phyloP scores from a whole-genome alignment of 2,329 filamentous ascomycete genomes.

The Sclerotinia borealis region DNA sequence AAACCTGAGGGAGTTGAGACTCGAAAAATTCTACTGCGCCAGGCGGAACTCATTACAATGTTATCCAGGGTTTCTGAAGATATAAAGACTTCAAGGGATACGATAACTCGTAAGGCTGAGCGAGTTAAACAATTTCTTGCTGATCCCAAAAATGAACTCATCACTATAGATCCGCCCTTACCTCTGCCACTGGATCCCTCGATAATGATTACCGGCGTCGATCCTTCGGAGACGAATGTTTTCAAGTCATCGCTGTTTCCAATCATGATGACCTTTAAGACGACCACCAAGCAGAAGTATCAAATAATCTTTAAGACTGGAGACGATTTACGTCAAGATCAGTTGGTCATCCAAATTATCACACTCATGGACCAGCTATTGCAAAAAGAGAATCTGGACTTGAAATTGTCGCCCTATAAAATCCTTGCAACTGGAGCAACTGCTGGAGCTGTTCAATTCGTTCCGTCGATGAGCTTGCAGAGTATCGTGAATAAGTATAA shows the following conservation, averaged over 20 bases:
- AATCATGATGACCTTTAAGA: conserved; percentile 86
- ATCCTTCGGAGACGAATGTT: conserved; percentile 78
- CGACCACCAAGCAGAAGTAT: conserved; percentile 69
- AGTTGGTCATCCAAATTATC: conserved; percentile 95
- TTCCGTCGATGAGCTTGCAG: conserved; percentile 79
- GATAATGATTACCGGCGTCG: conserved; percentile 70
- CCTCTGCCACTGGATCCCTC: conserved; percentile 84
- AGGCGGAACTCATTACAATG: conserved; percentile 83
- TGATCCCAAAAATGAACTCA: conserved; percentile 85
- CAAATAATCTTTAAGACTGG: conserved; percentile 96
- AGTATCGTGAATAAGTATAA: conserved; percentile 80
- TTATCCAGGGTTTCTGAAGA: conserved; percentile 86
- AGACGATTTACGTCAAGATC: conserved; percentile 92
- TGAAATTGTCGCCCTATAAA: conserved; percentile 92
- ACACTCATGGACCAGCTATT: conserved; percentile 95
- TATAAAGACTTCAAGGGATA: conserved; percentile 66
- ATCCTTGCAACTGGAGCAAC: conserved; percentile 88
- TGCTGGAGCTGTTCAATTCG: conserved; percentile 88
- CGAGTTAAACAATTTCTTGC: conserved; percentile 76
- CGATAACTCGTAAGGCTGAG: conserved; percentile 75
- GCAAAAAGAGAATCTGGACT: conserved; percentile 90
- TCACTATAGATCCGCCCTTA: conserved; percentile 76
- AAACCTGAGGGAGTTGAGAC: conserved; percentile 63
- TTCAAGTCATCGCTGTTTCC: conserved; percentile 95
- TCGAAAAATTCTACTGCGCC: conserved; percentile 70